A percentile compares a stretch with the other conserved stretches of the same genome.
These are phyloP conservation scores for Pythium aphanidermatum DNA, from an alignment of 352 stramenopile species.

Conservation along the genomic window DNA sequence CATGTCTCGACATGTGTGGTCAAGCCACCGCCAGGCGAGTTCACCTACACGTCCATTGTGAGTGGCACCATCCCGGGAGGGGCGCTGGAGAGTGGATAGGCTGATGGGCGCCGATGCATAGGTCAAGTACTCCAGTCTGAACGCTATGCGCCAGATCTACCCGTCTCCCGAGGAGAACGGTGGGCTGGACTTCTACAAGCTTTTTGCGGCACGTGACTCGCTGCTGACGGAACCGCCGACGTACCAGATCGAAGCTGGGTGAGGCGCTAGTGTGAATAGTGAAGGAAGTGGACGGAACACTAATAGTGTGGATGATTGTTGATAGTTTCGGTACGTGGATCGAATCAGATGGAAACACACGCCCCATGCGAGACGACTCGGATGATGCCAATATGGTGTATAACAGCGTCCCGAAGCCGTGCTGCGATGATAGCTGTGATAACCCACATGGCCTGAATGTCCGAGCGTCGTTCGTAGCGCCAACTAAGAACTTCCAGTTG, in stretches of 20 bases:
- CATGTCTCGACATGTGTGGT: constrained; percentile 81
- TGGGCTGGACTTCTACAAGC: constrained; percentile 72
- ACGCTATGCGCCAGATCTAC: constrained; percentile 72
- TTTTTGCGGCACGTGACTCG: constrained; percentile 66
- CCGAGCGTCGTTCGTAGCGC: constrained; percentile 70
- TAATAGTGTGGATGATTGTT: background rate
- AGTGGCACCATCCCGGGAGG: constrained; percentile 13
- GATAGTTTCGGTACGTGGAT: constrained; percentile 74
- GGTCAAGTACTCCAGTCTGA: constrained; percentile 76
- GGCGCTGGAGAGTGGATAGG: background rate
- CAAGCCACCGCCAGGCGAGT: constrained; percentile 61
- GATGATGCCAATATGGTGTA: constrained; percentile 68
- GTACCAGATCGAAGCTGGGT: constrained; percentile 80
- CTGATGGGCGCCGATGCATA: constrained; percentile 7
- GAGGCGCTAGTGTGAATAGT: background rate
- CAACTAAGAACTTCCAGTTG: constrained; percentile 71
- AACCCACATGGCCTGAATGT: constrained; percentile 78
- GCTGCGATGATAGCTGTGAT: constrained; percentile 79
- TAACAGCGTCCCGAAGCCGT: constrained; percentile 66
- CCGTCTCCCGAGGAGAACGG: constrained; percentile 48
- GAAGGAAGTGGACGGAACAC: background rate
- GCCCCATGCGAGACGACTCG: constrained; percentile 68
- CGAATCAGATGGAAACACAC: constrained; percentile 72
- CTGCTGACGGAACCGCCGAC: constrained; percentile 70
- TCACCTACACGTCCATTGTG: constrained; percentile 82